phyloP scores from a whole-genome alignment of 2,329 filamentous ascomycete genomes.

The Furcasterigmium sp. region DNA sequence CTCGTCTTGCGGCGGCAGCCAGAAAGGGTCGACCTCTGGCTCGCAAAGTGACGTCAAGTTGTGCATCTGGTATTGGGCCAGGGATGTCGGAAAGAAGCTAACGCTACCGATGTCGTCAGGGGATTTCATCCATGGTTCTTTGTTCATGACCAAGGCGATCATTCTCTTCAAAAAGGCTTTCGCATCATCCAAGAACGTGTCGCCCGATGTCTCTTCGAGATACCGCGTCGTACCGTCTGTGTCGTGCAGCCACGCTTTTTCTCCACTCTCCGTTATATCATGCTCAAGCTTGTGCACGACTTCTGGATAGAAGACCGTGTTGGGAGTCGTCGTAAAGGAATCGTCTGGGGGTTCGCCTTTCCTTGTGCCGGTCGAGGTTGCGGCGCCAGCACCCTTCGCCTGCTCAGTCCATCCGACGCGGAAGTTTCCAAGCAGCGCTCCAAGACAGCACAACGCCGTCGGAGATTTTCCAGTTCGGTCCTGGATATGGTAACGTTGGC shows the following conservation, averaged over 20 bases:
- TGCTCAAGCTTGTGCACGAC: slow-evolving; percentile 7
- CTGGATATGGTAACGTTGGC: slow-evolving; percentile 38
- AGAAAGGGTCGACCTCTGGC: slow-evolving; percentile 30
- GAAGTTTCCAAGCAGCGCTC: slow-evolving; percentile 31
- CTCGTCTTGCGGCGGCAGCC: slow-evolving; percentile 29
- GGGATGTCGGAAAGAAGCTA: slow-evolving; percentile 30
- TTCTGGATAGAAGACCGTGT: slow-evolving; percentile 4
- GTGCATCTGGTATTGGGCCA: slow-evolving; percentile 41
- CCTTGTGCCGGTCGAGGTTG: too few relatives aligned
- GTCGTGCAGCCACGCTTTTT: slow-evolving; percentile 40
- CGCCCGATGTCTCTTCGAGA: slow-evolving; percentile 43
- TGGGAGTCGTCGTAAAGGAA: too few relatives aligned
- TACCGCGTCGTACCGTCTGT: slow-evolving; percentile 37
- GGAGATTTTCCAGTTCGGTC: slow-evolving; percentile 34
- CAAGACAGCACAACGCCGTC: slow-evolving; percentile 30
- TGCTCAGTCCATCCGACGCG: slow-evolving; percentile 27
- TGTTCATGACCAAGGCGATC: slow-evolving; percentile 24
- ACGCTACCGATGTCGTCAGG: slow-evolving; percentile 13
- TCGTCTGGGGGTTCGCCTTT: too few relatives aligned
- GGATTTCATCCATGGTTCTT: slow-evolving; percentile 8
- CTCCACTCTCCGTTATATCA: slow-evolving; percentile 13
- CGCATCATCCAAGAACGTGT: slow-evolving; percentile 42
- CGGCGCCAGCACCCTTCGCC: slow-evolving; percentile 24
- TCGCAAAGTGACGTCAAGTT: slow-evolving; percentile 36
- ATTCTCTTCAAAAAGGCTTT: slow-evolving; percentile 40